Percentiles rank a stretch among this genome's conserved stretches.
Conservation (phyloP, 495 filamentous ascomycete genomes). For the Talaromyces thailandensis region DNA sequence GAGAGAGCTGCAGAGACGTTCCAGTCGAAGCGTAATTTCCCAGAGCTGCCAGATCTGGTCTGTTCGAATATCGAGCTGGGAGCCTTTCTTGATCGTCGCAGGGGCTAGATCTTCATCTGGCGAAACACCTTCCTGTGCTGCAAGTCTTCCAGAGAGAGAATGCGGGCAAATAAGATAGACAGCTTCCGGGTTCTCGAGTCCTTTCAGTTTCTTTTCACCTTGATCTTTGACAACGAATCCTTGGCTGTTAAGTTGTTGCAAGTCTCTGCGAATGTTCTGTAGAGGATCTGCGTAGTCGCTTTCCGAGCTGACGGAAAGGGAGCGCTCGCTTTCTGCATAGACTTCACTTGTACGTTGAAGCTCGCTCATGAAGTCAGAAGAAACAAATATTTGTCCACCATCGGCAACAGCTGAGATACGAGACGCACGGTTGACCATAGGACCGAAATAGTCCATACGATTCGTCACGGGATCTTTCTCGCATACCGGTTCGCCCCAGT, state of each 20-base stretch:
- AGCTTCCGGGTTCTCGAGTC: conserved; percentile 92
- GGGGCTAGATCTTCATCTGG: conserved; percentile 26
- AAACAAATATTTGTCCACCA: conserved; percentile 93
- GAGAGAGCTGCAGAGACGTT: conserved; percentile 82
- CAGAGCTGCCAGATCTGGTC: conserved; percentile 83
- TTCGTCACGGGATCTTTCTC: conserved; percentile 92
- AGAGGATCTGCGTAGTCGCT: conserved; percentile 57
- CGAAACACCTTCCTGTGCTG: conserved; percentile 41
- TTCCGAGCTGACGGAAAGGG: conserved; percentile 57
- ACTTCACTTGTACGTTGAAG: conserved; percentile 85
- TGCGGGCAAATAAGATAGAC: conserved; percentile 92
- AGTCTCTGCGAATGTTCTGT: conserved; percentile 72
- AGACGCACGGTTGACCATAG: conserved; percentile 96
- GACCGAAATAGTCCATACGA: conserved; percentile 99
- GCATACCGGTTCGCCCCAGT: conserved; percentile 90
- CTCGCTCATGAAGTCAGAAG: conserved; percentile 91
- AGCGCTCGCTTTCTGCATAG: conserved; percentile 68
- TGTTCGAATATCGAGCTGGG: conserved; percentile 62
- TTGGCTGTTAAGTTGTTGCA: conserved; percentile 78
- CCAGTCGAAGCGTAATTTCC: conserved; percentile 79
- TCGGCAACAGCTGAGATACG: conserved; percentile 92
- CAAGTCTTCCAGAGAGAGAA: conserved; percentile 71
- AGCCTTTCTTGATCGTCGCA: conserved; percentile 38
- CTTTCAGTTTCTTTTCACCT: conserved; percentile 88
- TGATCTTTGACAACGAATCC: conserved; percentile 97